These are phyloP conservation scores for Dissophora globulifera DNA, from an alignment of 192 early-diverging fungal genomes.

Conservation along the genomic window DNA sequence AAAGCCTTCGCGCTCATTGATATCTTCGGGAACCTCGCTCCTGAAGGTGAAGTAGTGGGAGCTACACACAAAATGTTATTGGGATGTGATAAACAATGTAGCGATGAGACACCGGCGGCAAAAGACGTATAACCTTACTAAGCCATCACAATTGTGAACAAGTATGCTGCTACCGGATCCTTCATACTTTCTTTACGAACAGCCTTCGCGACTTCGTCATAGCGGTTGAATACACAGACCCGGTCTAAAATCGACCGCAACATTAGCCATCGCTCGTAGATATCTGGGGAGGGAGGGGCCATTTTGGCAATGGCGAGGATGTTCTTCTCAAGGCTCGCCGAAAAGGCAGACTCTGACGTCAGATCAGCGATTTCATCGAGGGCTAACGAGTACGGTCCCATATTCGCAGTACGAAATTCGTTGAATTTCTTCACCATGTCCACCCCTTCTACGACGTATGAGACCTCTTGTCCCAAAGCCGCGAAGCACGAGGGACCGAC, in stretches of 20 bases:
- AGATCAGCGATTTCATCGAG: conserved; percentile 20
- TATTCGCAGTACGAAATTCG: background rate
- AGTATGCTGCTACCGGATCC: conserved; percentile 13
- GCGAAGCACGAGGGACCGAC: background rate
- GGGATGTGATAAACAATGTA: background rate
- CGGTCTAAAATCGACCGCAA: background rate
- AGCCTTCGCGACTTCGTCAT: conserved; percentile 7
- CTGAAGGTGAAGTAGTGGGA: background rate
- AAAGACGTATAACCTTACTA: conserved; percentile 14
- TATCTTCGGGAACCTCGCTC: background rate
- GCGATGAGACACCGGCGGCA: background rate
- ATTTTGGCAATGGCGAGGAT: background rate
- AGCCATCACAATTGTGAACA: conserved; percentile 10
- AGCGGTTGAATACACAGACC: conserved; percentile 7
- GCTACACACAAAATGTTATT: background rate
- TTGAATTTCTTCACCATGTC: conserved; percentile 5
- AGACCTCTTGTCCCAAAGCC: background rate
- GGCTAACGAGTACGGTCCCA: conserved; percentile 2
- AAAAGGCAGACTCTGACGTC: conserved; percentile 13
- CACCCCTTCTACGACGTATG: background rate
- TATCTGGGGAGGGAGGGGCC: conserved; percentile 3
- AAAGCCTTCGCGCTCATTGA: conserved; percentile 14
- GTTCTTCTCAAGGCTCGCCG: background rate
- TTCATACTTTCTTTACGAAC: conserved; percentile 15
- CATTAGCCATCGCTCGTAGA: conserved; percentile 23